These are phyloP conservation scores for Panicum hallii DNA, from an alignment of 202 grass and related monocot species.

Conservation along the genomic window DNA sequence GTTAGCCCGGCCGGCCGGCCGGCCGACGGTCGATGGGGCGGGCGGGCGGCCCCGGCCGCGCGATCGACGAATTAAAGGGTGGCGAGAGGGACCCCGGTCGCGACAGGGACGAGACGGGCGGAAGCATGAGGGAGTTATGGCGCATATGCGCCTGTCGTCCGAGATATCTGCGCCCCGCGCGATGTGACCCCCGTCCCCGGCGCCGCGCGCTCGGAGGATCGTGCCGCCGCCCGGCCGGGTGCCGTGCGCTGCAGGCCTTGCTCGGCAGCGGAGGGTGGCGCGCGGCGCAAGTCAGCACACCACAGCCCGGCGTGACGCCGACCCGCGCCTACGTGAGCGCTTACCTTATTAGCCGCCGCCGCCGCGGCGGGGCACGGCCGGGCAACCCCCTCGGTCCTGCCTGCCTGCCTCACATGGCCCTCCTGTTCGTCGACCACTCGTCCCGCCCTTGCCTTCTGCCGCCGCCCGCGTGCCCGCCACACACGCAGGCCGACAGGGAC, in stretches of 20 bases:
- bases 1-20: neutral
- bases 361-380: too few species aligned
- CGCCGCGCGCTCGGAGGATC: neutral
- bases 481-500: neutral
- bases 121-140: conserved; percentile 38
- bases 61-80: neutral
- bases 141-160: conserved; percentile 57
- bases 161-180: conserved; percentile 2
- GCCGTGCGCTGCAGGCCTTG: neutral
- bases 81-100: neutral
- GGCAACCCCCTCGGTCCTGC: too few species aligned
- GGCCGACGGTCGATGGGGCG: neutral
- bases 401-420: conserved; percentile 13
- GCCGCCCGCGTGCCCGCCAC: neutral
- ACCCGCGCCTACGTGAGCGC: neutral
- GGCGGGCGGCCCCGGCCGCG: neutral
- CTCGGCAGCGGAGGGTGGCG: too few species aligned
- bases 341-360: too few species aligned
- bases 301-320: too few species aligned
- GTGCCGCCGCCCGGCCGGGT: neutral
- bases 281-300: neutral
- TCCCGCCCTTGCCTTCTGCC: too few species aligned
- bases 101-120: conserved; percentile 38
- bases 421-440: neutral
- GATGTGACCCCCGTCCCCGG: neutral